phyloP scores from a whole-genome alignment of 768 basidiomycete species.

The Leccinum imitatum region DNA sequence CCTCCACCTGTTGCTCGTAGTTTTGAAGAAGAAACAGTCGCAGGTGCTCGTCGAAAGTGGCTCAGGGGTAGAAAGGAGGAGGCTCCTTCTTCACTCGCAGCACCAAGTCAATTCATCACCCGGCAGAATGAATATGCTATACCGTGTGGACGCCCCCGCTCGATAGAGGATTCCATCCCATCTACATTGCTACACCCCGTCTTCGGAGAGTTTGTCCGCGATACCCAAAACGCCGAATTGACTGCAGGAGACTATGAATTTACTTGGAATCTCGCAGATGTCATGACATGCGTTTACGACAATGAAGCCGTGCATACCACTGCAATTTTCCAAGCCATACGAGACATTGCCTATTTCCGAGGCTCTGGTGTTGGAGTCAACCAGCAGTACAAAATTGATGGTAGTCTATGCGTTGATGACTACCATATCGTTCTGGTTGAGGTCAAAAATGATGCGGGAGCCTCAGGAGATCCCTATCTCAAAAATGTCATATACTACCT shows the following conservation, averaged over 20 bases:
- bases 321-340: no score
- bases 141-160: neutral
- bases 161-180: neutral
- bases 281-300: neutral
- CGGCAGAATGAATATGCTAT: neutral
- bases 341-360: no score
- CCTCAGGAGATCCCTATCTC: conserved; percentile 26
- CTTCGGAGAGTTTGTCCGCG: neutral
- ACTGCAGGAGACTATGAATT: neutral
- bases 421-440: conserved; percentile 12
- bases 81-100: no score
- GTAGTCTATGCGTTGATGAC: no score
- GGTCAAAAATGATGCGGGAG: conserved; percentile 24
- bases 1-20: no score
- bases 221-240: neutral
- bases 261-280: neutral
- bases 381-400: no score
- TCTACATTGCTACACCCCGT: neutral
- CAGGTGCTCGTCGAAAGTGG: no score
- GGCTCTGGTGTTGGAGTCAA: no score
- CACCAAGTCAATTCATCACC: no score
- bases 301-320: neutral
- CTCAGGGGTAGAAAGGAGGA: no score
- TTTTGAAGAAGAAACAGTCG: no score
- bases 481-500: conserved; percentile 24